phyloP scores from a whole-genome alignment of 2,329 filamentous ascomycete species.

The Plenodomus tracheiphilus region DNA sequence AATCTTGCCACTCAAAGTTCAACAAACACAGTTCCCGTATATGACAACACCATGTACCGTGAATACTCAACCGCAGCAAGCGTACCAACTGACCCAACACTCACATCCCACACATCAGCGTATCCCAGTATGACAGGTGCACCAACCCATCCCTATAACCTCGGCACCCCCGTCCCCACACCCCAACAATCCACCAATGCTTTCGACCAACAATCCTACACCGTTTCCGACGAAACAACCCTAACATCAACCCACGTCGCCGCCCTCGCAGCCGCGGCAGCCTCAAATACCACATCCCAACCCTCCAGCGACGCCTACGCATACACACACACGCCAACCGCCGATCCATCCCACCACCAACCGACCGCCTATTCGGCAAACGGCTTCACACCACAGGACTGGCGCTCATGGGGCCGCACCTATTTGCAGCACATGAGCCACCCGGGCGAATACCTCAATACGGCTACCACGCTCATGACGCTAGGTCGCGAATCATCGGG shows the following conservation, averaged over 20 bases:
- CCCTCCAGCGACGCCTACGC: constrained; percentile 26
- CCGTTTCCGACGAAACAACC: constrained; percentile 25
- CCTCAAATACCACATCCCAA: constrained; percentile 25
- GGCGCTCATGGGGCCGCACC: constrained; percentile 42
- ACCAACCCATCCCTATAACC: constrained; percentile 30
- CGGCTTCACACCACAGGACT: constrained; percentile 32
- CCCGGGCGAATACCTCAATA: constrained; percentile 42
- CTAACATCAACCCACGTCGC: constrained; percentile 37
- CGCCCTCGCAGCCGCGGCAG: constrained; percentile 30
- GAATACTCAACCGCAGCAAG: constrained; percentile 24
- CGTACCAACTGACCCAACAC: constrained; percentile 22
- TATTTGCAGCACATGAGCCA: constrained; percentile 30
- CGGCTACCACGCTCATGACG: constrained; percentile 45
- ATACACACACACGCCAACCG: constrained; percentile 27
- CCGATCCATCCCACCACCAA: constrained; percentile 18
- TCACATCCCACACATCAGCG: constrained; percentile 20
- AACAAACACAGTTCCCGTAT: constrained; percentile 8
- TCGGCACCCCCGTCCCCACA: constrained; percentile 23
- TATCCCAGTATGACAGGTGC: constrained; percentile 24
- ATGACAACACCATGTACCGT: constrained; percentile 28
- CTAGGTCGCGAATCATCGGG: constrained; percentile 39
- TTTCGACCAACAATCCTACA: constrained; percentile 36
- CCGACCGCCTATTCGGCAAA: constrained; percentile 31
- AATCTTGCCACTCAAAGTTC: constrained; percentile 16
- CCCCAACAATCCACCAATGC: constrained; percentile 24